These are phyloP conservation scores for Puccinia triticina DNA, from an alignment of 1,284 basidiomycete genomes.

Conservation along the genomic window DNA sequence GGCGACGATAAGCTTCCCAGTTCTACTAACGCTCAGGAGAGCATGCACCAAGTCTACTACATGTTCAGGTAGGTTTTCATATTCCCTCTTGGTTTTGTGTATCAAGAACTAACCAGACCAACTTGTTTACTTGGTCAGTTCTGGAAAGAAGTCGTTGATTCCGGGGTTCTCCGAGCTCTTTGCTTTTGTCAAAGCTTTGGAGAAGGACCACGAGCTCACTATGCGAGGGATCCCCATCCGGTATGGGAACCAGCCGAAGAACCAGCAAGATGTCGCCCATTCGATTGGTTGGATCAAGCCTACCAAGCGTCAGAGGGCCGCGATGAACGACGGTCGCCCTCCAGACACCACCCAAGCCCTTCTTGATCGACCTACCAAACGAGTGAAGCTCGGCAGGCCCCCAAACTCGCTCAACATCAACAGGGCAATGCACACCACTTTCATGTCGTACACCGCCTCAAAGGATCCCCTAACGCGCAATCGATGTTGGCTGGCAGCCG, in stretches of 20 bases:
- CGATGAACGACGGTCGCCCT: too few species aligned
- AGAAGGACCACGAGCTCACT: too few species aligned
- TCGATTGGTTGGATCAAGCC: too few species aligned
- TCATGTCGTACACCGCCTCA: neutral
- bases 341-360: too few species aligned
- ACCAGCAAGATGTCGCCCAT: neutral
- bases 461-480: neutral
- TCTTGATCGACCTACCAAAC: too few species aligned
- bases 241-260: neutral
- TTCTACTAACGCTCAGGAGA: too few species aligned
- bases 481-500: slow-evolving; percentile 3
- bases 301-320: too few species aligned
- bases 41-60: too few species aligned
- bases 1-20: too few species aligned
- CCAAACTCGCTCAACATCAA: too few species aligned
- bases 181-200: slow-evolving; percentile 2
- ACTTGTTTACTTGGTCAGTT: neutral
- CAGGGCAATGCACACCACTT: too few species aligned
- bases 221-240: neutral
- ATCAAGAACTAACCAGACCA: neutral
- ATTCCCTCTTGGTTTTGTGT: neutral
- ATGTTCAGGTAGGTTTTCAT: neutral
- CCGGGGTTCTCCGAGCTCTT: neutral
- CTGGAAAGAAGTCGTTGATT: neutral
- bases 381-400: too few species aligned